Conservation (phyloP, 345 rosid species). For the Gynandropsis gynandra region DNA sequence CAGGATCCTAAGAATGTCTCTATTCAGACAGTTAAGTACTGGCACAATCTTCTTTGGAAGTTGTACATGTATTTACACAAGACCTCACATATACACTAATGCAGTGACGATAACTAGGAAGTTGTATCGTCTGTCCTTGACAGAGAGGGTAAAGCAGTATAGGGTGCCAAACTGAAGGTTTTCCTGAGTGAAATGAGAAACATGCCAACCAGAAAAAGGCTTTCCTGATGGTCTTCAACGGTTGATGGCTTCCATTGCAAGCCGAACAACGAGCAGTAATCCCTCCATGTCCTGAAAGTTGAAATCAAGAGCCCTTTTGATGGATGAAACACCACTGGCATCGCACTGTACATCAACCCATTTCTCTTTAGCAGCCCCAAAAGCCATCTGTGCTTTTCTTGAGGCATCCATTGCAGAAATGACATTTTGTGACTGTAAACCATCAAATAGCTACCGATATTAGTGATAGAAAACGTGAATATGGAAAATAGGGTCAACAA, state of each 20-base stretch:
- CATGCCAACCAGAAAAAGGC: too few relatives aligned
- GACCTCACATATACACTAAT: too few relatives aligned
- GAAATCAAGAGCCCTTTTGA: slow-evolving; percentile 85
- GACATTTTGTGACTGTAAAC: slow-evolving; percentile 60
- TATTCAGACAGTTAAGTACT: too few relatives aligned
- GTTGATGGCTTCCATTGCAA: slow-evolving; percentile 74
- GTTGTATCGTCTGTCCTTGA: too few relatives aligned
- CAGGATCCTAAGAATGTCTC: too few relatives aligned
- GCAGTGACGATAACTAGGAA: too few relatives aligned
- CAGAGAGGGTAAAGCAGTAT: too few relatives aligned
- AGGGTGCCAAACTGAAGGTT: too few relatives aligned
- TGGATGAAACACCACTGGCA: slow-evolving; percentile 48
- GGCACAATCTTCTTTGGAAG: too few relatives aligned
- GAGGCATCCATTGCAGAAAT: slow-evolving; percentile 92
- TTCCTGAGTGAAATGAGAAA: too few relatives aligned
- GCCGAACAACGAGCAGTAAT: slow-evolving; percentile 62
- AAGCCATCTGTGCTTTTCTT: slow-evolving; percentile 65
- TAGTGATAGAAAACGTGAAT: not conserved
- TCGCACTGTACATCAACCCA: slow-evolving; percentile 32
- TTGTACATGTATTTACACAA: too few relatives aligned
- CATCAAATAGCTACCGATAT: slow-evolving; percentile 2
- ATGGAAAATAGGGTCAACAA: not conserved
- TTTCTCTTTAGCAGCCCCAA: slow-evolving; percentile 48
- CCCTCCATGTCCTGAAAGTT: slow-evolving; percentile 87
- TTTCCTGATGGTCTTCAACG: slow-evolving; percentile 23